Percentiles rank a stretch among this genome's conserved stretches.
phyloP scores from a whole-genome alignment of 805 yeast genomes.

The Starmera amethionina region DNA sequence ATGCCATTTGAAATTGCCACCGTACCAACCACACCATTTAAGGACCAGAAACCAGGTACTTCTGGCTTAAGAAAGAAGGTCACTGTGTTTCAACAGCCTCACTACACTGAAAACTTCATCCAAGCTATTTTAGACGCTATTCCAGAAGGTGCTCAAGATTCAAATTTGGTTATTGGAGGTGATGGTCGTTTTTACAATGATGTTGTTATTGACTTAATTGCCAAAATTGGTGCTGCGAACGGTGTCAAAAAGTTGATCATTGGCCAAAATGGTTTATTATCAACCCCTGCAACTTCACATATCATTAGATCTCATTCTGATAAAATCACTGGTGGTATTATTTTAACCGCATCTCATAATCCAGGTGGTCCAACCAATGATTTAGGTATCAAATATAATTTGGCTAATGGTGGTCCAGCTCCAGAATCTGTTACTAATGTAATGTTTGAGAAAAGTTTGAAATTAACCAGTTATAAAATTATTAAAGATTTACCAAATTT shows the following conservation, averaged over 20 bases:
- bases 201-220: constrained; percentile 70
- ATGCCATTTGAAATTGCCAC: constrained; percentile 9
- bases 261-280: constrained; percentile 81
- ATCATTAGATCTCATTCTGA: constrained; percentile 59
- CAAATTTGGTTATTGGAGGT: constrained; percentile 89
- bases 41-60: constrained; percentile 96
- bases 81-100: constrained; percentile 60
- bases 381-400: constrained; percentile 90
- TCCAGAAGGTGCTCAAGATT: constrained; percentile 74
- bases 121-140: constrained; percentile 80
- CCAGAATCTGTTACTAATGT: constrained; percentile 90
- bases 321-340: constrained; percentile 83
- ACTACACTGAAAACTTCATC: constrained; percentile 89
- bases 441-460: constrained; percentile 63
- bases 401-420: constrained; percentile 96
- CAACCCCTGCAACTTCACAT: constrained; percentile 97
- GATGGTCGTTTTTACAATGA: constrained; percentile 93
- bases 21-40: constrained; percentile 63
- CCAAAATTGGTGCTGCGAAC: constrained; percentile 81
- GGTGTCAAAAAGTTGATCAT: constrained; percentile 78
- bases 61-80: constrained; percentile 94
- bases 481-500: constrained; percentile 49
- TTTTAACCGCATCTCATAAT: constrained; percentile 92
- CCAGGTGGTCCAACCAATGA: constrained; percentile 95
- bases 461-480: constrained; percentile 50